Conservation (phyloP, 2,329 filamentous ascomycete species). For the Xylaria sp. region DNA sequence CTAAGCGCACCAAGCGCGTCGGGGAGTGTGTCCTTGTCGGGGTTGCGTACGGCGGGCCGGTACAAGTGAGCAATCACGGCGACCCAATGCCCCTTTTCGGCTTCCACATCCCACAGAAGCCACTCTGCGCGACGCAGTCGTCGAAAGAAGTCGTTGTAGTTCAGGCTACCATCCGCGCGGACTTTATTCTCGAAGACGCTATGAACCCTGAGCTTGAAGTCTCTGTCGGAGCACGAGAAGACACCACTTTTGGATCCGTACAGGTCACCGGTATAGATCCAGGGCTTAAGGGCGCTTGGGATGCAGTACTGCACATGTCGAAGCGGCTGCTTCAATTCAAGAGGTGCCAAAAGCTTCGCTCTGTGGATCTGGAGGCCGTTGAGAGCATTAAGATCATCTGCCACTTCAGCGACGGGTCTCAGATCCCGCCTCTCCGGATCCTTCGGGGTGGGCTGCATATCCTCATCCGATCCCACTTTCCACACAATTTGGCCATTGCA, state of each 20-base stretch:
- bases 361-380: constrained; percentile 34
- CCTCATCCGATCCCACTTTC: constrained; percentile 28
- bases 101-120: constrained; percentile 37
- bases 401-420: neutral
- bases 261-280: constrained; percentile 32
- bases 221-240: constrained; percentile 22
- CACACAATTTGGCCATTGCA: constrained; percentile 37
- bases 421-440: constrained; percentile 18
- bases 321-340: constrained; percentile 35
- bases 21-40: constrained; percentile 4
- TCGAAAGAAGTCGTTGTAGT: constrained; percentile 33
- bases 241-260: constrained; percentile 25
- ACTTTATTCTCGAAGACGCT: constrained; percentile 16
- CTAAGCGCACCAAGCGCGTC: neutral
- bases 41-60: constrained; percentile 12
- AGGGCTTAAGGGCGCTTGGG: constrained; percentile 17
- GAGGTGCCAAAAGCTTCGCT: constrained; percentile 1
- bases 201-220: constrained; percentile 2
- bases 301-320: constrained; percentile 31
- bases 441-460: constrained; percentile 12
- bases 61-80: constrained; percentile 35
- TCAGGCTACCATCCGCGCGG: constrained; percentile 1
- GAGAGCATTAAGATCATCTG: constrained; percentile 33
- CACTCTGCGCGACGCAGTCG: constrained; percentile 31
- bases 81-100: constrained; percentile 32